phyloP scores from a whole-genome alignment of 495 filamentous ascomycete genomes.

The Neurospora pannonica region DNA sequence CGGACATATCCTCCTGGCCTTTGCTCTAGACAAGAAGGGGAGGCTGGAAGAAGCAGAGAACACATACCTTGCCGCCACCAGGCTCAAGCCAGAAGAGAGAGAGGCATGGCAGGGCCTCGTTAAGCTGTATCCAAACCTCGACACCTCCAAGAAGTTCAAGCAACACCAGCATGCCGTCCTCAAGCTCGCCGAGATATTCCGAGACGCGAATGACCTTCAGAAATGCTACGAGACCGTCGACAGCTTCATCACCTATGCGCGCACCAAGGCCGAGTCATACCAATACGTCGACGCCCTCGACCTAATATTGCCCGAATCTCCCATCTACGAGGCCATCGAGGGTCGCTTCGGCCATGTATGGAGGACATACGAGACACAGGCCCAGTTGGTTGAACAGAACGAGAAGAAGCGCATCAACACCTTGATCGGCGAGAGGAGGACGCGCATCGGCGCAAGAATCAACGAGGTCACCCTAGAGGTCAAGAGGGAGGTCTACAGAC shows the following conservation, averaged over 20 bases:
- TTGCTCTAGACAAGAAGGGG: constrained; percentile 66
- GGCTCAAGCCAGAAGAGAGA: constrained; percentile 38
- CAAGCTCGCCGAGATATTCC: constrained; percentile 64
- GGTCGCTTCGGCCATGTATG: constrained; percentile 74
- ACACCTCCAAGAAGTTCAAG: constrained; percentile 56
- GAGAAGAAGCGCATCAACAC: constrained; percentile 88
- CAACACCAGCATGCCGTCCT: constrained; percentile 64
- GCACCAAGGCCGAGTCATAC: constrained; percentile 56
- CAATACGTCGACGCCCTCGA: constrained; percentile 68
- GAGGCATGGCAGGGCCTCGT: constrained; percentile 89
- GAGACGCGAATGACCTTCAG: constrained; percentile 50
- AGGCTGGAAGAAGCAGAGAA: constrained; percentile 60
- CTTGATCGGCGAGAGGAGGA: constrained; percentile 80
- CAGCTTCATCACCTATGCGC: constrained; percentile 63
- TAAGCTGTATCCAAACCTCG: constrained; percentile 65
- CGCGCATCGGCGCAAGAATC: constrained; percentile 74
- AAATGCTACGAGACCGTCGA: constrained; percentile 75
- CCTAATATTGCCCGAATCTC: constrained; percentile 64
- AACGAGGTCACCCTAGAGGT: constrained; percentile 78
- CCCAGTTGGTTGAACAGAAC: constrained; percentile 75
- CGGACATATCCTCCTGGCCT: constrained; percentile 73
- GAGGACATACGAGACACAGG: constrained; percentile 71
- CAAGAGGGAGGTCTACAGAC: constrained; percentile 67
- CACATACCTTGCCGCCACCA: constrained; percentile 66
- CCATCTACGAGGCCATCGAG: constrained; percentile 74